Base-by-base conservation (phyloP, 768 basidiomycete genomes). In the Collybia sordida region DNA sequence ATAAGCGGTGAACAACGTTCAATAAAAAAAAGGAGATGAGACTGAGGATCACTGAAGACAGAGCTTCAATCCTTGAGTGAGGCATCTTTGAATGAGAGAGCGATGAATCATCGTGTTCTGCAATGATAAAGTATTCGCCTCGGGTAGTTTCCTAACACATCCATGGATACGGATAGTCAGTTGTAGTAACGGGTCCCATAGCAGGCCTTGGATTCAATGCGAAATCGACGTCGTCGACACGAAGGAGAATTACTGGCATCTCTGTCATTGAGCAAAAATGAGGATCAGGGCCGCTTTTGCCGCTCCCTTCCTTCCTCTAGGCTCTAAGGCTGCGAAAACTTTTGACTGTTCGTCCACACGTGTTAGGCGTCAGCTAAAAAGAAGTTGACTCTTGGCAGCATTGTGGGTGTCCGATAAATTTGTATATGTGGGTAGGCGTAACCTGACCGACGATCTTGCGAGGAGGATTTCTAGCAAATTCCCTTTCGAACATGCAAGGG, bases 1-100 rank as follows among this genome's bases (percentile, higher is more conserved):
- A 63, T 21, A 69, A 43, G 37, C 68, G 61, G 18, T 56, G 50
- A 18, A 69, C 19, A 36, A 48, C 47, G 23, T 45, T 25, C n/a
- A 56, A 25, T 43, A 58, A 28, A 28, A 40, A 31, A 21, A 53
- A 40, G 28, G 59, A 34, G 28, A 52, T n/a, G 42, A 31, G 14
- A 31, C 5, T 14, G 11, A 31, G 9, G 14, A 31, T 6, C 14
- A 31, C 9, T 31, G 31, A 12, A 31, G 9, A 6, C 9, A 31
- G 31, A 31, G 31, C 14, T 31, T 31, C 31, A 31, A 31, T 11
- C 14, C 5, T 11, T 31, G 11, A 14, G 31, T 31, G 31, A 31
- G 31, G 9, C 31, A 31, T 31, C 31, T 11, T 6, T 11, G 31
- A 31, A 14, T 3, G 31, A 31, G 31, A 31, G 9, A 12, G 14